These are phyloP conservation scores for Mycosphaerella arachidis DNA, from an alignment of 2,329 filamentous ascomycete genomes.

Conservation along the genomic window DNA sequence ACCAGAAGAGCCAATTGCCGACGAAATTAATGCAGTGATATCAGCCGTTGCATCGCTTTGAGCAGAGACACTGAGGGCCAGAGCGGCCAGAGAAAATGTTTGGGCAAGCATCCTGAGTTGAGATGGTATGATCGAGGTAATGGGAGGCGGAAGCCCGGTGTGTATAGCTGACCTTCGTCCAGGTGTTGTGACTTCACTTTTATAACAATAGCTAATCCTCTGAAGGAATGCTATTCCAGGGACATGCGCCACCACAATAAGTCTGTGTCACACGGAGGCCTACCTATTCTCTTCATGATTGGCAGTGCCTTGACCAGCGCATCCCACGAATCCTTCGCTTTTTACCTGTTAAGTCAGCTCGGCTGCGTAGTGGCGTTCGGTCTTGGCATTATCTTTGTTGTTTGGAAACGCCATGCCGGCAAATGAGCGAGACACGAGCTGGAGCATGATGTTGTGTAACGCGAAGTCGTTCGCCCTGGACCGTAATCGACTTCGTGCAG, in stretches of 20 bases:
- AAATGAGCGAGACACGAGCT: not conserved
- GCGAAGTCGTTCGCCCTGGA: not conserved
- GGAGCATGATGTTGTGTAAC: not conserved
- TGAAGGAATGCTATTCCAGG: not conserved
- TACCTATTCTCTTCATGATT: not conserved
- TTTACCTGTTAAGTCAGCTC: not conserved
- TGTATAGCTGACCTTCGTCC: not conserved
- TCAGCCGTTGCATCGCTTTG: not conserved
- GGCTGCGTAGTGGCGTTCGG: not conserved
- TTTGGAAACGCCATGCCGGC: not conserved
- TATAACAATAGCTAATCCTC: not conserved
- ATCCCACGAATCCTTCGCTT: not conserved
- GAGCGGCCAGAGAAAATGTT: not conserved
- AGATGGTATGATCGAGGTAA: not conserved
- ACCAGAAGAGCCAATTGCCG: not conserved
- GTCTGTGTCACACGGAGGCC: not conserved
- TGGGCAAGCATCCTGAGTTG: slow-evolving; percentile 4
- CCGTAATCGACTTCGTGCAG: too few species aligned
- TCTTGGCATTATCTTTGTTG: not conserved
- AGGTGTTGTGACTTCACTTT: not conserved
- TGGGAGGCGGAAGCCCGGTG: not conserved
- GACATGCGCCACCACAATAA: not conserved
- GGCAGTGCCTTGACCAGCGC: not conserved
- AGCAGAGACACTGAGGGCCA: slow-evolving; percentile 5
- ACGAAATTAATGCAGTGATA: not conserved